A percentile compares a stretch with the other conserved stretches of the same genome.
Evolutionary conservation across 225 moss, liverwort and hornwort genomes (phyloP).

Genomic region (Climacium dendroides): DNA sequence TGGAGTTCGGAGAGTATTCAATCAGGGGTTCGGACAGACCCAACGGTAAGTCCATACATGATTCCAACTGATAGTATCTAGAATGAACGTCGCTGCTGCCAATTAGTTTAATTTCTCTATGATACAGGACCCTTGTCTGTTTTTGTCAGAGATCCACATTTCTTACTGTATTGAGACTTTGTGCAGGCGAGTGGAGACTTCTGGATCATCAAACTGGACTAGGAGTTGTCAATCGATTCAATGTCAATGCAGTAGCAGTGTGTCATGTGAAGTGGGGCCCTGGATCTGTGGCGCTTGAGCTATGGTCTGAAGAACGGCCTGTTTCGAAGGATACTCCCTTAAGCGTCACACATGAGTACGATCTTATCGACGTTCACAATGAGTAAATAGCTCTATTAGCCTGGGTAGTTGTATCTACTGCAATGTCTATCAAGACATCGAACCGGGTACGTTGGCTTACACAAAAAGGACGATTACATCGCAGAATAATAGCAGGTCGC

Average conservation of each 20-base stretch:
- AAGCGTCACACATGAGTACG: conserved; percentile 56
- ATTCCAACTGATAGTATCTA: neutral
- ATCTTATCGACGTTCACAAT: conserved; percentile 10
- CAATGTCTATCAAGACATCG: neutral
- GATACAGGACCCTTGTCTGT: neutral
- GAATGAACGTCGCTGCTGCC: neutral
- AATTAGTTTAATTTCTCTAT: neutral
- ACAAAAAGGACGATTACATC: neutral
- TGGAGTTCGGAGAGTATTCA: conserved; percentile 35
- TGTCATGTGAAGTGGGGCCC: conserved; percentile 70
- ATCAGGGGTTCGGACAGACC: conserved; percentile 56
- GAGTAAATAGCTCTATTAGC: neutral
- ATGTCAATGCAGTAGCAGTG: conserved; percentile 41
- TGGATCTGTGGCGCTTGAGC: conserved; percentile 58
- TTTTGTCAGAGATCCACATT: neutral
- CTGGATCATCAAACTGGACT: conserved; percentile 38
- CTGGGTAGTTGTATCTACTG: neutral
- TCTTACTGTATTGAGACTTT: neutral
- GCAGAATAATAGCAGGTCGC: neutral
- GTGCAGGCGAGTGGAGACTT: conserved; percentile 58
- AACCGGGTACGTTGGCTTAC: neutral
- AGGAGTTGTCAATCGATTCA: conserved; percentile 55
- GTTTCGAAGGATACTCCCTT: conserved; percentile 64
- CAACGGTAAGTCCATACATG: conserved; percentile 24
- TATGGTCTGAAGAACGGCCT: conserved; percentile 73